These are phyloP conservation scores for Leccinum pallidistipes DNA, from an alignment of 1,284 basidiomycete species.

Conservation along the genomic window DNA sequence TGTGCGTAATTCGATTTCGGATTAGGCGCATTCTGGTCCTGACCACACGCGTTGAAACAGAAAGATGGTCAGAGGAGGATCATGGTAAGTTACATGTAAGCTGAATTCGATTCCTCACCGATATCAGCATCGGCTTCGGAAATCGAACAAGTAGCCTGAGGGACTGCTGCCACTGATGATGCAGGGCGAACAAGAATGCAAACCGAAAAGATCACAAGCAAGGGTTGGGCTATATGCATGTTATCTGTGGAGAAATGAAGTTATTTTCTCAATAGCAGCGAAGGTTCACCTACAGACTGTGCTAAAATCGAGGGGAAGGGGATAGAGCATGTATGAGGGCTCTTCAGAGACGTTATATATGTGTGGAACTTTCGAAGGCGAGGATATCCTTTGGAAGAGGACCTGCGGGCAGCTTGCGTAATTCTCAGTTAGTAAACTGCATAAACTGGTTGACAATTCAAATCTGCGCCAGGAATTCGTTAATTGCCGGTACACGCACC, in stretches of 20 bases:
- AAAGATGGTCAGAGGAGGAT: not conserved
- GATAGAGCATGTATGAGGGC: not conserved
- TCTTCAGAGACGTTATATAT: not conserved
- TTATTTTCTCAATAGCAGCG: not conserved
- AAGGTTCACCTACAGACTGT: not conserved
- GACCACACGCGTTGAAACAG: not conserved
- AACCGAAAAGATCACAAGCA: not conserved
- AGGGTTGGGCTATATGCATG: not conserved
- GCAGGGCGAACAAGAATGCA: not conserved
- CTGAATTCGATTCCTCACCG: not conserved
- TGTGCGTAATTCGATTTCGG: not conserved
- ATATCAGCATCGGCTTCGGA: not conserved
- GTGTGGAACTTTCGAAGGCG: not conserved
- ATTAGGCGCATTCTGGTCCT: conserved; percentile 3
- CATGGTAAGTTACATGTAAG: not conserved
- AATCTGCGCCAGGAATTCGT: not conserved
- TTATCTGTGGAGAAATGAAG: not conserved
- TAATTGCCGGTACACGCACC: not conserved
- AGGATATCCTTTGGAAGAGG: not conserved
- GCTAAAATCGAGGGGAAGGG: not conserved
- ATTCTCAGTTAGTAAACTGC: not conserved
- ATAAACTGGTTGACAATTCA: not conserved
- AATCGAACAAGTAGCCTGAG: not conserved
- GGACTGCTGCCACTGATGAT: no score
- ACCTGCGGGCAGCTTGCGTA: not conserved